A percentile compares a stretch with the other conserved stretches of the same genome.
These are phyloP conservation scores for Fusarium buxicola DNA, from an alignment of 2,329 filamentous ascomycete species.

Conservation along the genomic window DNA sequence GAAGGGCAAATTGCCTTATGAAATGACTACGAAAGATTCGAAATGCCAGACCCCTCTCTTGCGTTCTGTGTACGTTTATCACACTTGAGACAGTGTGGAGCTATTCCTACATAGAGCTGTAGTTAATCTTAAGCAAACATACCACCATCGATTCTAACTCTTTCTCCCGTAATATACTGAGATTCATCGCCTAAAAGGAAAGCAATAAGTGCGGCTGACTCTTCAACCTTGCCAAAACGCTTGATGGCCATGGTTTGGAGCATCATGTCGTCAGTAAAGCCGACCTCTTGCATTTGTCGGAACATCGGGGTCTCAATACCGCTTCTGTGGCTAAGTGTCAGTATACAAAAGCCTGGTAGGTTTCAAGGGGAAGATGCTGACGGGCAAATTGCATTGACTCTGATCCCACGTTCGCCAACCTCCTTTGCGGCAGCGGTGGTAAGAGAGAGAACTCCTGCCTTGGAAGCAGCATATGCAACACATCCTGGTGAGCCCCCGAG, in stretches of 20 bases:
- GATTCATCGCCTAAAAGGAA: not conserved
- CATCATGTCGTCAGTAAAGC: not conserved
- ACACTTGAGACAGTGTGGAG: too few species aligned
- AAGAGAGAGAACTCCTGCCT: conserved; percentile 9
- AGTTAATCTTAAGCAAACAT: too few species aligned
- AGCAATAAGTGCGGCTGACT: not conserved
- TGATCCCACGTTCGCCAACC: conserved; percentile 1
- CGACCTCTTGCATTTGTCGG: not conserved
- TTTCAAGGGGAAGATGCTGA: not conserved
- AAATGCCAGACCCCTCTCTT: too few species aligned
- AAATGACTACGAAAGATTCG: too few species aligned
- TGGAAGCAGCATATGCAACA: conserved; percentile 9
- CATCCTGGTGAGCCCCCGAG: not conserved
- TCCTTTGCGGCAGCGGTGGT: conserved; percentile 18
- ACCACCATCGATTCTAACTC: not conserved
- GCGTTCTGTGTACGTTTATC: too few species aligned
- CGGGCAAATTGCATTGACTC: conserved; percentile 17
- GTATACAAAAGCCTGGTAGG: too few species aligned
- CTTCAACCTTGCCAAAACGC: not conserved
- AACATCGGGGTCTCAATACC: not conserved
- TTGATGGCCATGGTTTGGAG: not conserved
- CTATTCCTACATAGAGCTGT: too few species aligned
- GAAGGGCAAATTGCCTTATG: too few species aligned
- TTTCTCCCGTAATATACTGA: not conserved
- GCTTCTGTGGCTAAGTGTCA: not conserved